These are phyloP conservation scores for Chenopodium formosanum DNA, from an alignment of 148 eudicot species.

Conservation along the genomic window DNA sequence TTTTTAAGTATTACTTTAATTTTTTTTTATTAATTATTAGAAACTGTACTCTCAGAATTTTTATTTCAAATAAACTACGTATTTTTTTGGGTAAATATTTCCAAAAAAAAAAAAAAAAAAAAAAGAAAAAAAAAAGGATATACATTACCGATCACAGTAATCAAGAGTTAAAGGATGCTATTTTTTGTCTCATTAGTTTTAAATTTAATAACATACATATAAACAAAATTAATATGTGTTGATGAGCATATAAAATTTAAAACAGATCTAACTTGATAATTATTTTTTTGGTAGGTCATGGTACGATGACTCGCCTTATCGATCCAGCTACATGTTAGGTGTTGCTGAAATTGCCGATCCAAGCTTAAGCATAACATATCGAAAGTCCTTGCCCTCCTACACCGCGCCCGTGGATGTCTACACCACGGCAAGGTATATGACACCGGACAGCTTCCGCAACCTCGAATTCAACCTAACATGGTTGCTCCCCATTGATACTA, in stretches of 20 bases:
- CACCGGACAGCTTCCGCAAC: constrained; percentile 45
- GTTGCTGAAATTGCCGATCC: constrained; percentile 36
- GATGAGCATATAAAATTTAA: no score
- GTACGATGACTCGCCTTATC: constrained; percentile 57
- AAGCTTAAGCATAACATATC: constrained; percentile 44
- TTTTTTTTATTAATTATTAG: no score
- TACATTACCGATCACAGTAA: rapidly evolving
- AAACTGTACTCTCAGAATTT: no score
- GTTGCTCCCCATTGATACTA: constrained; percentile 63
- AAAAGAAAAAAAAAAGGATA: no score
- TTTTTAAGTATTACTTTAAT: no score
- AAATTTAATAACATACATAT: no score
- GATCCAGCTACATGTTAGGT: constrained; percentile 56
- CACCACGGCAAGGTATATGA: constrained; percentile 75
- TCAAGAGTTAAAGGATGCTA: no score
- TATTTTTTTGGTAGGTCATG: constrained; percentile 48
- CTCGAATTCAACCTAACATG: constrained; percentile 67
- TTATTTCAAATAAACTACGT: no score
- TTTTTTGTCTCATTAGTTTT: no score
- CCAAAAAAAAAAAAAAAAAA: no score
- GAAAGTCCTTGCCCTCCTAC: constrained; percentile 42
- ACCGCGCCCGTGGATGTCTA: constrained; percentile 77
- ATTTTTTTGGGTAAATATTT: no score
- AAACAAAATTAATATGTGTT: no score
- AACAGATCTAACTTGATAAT: background rate